Base-by-base conservation (phyloP, 805 yeast genomes). In the Clavispora santaluciae region DNA sequence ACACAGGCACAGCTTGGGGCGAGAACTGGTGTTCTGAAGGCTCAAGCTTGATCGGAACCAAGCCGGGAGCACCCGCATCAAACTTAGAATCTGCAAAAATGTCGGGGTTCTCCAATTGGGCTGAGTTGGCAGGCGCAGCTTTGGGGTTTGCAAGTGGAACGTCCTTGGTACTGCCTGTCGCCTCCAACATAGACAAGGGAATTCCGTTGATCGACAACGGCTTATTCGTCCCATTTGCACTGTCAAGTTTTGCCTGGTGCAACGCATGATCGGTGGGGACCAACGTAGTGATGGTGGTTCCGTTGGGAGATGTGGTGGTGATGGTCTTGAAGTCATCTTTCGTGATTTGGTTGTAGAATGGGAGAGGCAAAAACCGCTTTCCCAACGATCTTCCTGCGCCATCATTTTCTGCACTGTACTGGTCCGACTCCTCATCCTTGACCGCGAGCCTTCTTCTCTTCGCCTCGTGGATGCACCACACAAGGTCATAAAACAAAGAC, bases 401-500 rank as follows among this genome's bases (percentile, higher is more conserved):
- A 36, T 37, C 33, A 25, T 29, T 11, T 28, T 28, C 31, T 2
- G 16, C 20, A 16, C 16, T 16, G 22, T 54, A 29, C 11, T 37
- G 41, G 10, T 21, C 22, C 22, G 39, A 24, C 30, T 29, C 16
- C 22, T 51, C 42, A 22, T 52, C 54, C 38, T 63, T 66, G 31
- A 61, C 68, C 6, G 63, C 59, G 26, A 62, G 57, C 22, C 70
- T 67, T 40, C 95, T 69, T 57, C 96, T 72, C 58, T 95, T 73
- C 1, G 96, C 96, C 56, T 90, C 97, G 61, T 90, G 97, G 36
- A 90, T 83, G 59, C 95, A 85, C 89, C 95, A 89, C 10, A 90
- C 91, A 39, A 90, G 70, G 61, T 90, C 97, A 57, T 90, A 90
- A 54, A 90, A 90, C 39, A 90, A 63, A 0, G 96, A 88, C 1